These are phyloP conservation scores for Cystofilobasidium bisporidii DNA, from an alignment of 768 basidiomycete species.

Conservation along the genomic window DNA sequence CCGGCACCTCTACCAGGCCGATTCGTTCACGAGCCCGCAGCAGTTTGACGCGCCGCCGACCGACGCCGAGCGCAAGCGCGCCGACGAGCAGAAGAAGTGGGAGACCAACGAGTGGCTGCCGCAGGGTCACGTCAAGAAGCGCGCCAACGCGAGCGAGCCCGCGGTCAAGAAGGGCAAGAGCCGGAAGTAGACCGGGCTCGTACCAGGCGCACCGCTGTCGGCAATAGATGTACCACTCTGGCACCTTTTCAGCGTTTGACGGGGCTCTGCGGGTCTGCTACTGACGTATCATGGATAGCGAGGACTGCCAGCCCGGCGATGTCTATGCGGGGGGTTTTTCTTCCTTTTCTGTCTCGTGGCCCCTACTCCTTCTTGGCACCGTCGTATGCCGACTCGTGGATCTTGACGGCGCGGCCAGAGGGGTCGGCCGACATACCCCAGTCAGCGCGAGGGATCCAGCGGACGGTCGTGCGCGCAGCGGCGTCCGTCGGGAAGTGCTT, in stretches of 20 bases:
- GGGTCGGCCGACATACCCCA: conserved; percentile 64
- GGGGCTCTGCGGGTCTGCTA: no score
- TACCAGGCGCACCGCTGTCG: no score
- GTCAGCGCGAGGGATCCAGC: conserved; percentile 48
- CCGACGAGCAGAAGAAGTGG: conserved; percentile 1
- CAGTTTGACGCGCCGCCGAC: not conserved
- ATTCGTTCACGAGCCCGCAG: not conserved
- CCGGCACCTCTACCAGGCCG: conserved; percentile 26
- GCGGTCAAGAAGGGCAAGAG: conserved; percentile 19
- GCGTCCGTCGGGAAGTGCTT: conserved; percentile 71
- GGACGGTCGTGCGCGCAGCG: conserved; percentile 81
- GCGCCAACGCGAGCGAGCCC: not conserved
- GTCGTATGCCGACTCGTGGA: conserved; percentile 84
- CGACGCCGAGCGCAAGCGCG: conserved; percentile 9
- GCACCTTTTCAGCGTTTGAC: no score
- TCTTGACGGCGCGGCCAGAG: conserved; percentile 86
- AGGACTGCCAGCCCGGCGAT: no score
- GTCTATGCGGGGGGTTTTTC: no score
- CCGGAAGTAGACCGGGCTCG: conserved; percentile 10
- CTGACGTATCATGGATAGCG: no score
- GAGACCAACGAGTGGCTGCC: conserved; percentile 24
- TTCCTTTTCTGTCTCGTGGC: no score
- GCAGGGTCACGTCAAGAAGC: conserved; percentile 12
- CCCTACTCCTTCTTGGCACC: conserved; percentile 13
- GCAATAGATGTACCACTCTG: not conserved